These are phyloP conservation scores for Podila clonocystis DNA, from an alignment of 192 early-diverging fungal species.

Conservation along the genomic window DNA sequence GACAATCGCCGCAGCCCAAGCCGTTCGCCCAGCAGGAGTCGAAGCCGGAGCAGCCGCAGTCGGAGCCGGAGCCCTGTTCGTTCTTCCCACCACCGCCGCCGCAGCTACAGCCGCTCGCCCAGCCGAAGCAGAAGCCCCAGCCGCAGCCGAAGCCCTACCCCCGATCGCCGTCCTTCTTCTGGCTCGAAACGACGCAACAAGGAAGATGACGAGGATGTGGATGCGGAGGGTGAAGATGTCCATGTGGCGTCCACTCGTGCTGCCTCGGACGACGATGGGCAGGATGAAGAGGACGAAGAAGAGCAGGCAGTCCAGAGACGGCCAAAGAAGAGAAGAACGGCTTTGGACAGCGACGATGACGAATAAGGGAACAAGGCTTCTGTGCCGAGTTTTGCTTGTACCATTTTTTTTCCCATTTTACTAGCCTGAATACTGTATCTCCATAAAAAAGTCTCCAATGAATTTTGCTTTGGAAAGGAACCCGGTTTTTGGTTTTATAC, in stretches of 20 bases:
- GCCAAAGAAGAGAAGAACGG: slow-evolving; percentile 51
- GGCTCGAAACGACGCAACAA: not conserved
- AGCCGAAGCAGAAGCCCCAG: slow-evolving; percentile 27
- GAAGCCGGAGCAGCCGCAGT: slow-evolving; percentile 39
- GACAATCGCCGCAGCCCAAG: slow-evolving; percentile 34
- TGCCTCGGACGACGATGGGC: slow-evolving; percentile 27
- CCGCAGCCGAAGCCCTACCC: slow-evolving; percentile 20
- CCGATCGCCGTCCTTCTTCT: slow-evolving; percentile 10
- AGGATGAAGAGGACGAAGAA: slow-evolving; percentile 50
- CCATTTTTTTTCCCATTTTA: too few species aligned
- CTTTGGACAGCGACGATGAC: slow-evolving; percentile 54
- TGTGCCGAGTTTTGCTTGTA: too few species aligned
- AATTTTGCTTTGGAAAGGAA: not conserved
- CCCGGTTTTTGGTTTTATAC: not conserved
- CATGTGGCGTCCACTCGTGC: slow-evolving; percentile 1
- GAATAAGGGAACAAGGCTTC: not conserved
- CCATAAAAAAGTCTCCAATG: not conserved
- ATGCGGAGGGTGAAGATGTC: slow-evolving; percentile 29
- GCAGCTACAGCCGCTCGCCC: slow-evolving; percentile 28
- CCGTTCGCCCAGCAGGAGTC: slow-evolving; percentile 25
- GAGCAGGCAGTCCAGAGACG: slow-evolving; percentile 43
- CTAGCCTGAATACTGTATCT: too few species aligned
- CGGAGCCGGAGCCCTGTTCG: slow-evolving; percentile 18
- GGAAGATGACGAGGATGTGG: slow-evolving; percentile 15
- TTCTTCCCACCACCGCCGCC: slow-evolving; percentile 39